These are phyloP conservation scores for Physcomitrium patens DNA, from an alignment of 225 moss, liverwort and hornwort genomes.

Conservation along the genomic window DNA sequence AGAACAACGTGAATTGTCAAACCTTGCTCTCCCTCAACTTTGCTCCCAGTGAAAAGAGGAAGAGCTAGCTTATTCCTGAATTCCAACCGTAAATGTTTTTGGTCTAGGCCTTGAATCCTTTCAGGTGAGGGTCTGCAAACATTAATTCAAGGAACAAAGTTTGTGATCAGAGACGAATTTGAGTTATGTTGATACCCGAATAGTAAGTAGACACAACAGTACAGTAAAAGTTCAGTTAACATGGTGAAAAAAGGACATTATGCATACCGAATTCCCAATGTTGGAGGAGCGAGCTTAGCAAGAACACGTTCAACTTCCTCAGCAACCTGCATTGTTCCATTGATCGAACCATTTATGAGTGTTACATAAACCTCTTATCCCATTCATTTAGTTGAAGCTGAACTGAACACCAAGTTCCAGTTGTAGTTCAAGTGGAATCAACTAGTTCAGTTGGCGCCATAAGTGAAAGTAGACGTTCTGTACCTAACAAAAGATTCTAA, in stretches of 20 bases:
- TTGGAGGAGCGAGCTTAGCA: slow-evolving; percentile 42
- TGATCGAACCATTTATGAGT: no score
- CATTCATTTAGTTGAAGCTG: no score
- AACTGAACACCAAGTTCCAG: no score
- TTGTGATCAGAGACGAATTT: neutral
- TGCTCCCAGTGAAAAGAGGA: neutral
- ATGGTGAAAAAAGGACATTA: neutral
- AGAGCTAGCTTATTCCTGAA: slow-evolving; percentile 34
- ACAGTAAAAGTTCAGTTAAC: neutral
- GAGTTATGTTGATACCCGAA: neutral
- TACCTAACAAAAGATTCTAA: no score
- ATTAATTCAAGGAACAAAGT: neutral
- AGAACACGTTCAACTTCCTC: slow-evolving; percentile 61
- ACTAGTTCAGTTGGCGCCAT: no score
- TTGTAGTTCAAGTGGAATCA: no score
- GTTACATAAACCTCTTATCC: no score
- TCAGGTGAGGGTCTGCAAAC: slow-evolving; percentile 29
- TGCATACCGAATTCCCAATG: slow-evolving; percentile 41
- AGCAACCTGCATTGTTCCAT: slow-evolving; percentile 30
- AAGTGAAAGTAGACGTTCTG: no score
- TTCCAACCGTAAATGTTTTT: slow-evolving; percentile 1
- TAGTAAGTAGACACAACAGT: neutral
- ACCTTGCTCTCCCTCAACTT: no score
- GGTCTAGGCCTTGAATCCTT: neutral
- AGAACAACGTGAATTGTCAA: slow-evolving; percentile 26